These are phyloP conservation scores for Fusarium luffae DNA, from an alignment of 2,329 filamentous ascomycete species.

Conservation along the genomic window DNA sequence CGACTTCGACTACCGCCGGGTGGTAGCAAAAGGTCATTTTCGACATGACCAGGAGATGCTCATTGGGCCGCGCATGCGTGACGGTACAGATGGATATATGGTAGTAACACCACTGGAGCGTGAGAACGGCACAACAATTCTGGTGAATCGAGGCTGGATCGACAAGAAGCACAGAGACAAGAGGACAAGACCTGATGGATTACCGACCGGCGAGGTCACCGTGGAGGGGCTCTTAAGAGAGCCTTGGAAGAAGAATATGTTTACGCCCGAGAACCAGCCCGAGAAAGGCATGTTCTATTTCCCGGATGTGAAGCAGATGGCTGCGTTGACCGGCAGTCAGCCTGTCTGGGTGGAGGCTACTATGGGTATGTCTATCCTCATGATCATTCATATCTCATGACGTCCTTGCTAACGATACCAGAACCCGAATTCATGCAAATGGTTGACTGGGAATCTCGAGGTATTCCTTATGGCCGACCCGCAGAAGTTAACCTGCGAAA, in stretches of 20 bases:
- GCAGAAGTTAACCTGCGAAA: conserved; percentile 94
- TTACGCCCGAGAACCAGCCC: conserved; percentile 90
- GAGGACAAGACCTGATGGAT: conserved; percentile 69
- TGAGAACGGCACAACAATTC: conserved; percentile 73
- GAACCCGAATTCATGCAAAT: conserved; percentile 82
- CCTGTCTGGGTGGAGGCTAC: conserved; percentile 96
- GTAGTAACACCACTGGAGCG: conserved; percentile 93
- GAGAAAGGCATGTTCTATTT: conserved; percentile 92
- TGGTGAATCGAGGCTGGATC: conserved; percentile 95
- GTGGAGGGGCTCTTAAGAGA: conserved; percentile 87
- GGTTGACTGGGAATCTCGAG: conserved; percentile 80
- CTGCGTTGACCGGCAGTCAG: conserved; percentile 81
- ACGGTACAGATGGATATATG: conserved; percentile 90
- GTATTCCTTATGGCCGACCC: conserved; percentile 88
- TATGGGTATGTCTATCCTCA: conserved; percentile 71
- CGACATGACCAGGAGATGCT: conserved; percentile 96
- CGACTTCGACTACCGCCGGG: conserved; percentile 92
- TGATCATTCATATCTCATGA: not conserved
- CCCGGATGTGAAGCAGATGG: conserved; percentile 94
- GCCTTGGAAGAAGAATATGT: conserved; percentile 98
- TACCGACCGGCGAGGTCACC: conserved; percentile 77
- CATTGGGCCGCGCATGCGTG: conserved; percentile 87
- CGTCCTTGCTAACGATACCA: conserved; percentile 51
- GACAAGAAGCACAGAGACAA: conserved; percentile 77
- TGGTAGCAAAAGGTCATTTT: conserved; percentile 78